Conservation (phyloP, 1,284 basidiomycete species). For the Apiotrichum veenhuisii region DNA sequence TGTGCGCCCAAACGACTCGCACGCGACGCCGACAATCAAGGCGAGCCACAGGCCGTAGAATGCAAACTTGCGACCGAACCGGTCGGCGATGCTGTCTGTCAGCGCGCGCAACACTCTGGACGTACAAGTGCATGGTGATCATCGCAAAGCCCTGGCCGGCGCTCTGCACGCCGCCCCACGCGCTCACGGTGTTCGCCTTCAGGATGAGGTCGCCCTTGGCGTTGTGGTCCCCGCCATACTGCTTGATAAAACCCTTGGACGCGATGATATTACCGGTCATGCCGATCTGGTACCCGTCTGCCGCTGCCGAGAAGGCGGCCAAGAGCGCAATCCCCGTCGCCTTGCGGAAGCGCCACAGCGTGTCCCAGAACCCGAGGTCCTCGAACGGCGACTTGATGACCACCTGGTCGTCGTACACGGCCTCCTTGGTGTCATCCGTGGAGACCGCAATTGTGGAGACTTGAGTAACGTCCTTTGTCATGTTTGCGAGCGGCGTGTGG, state of each 20-base stretch:
- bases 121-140: constrained; percentile 23
- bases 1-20: constrained; percentile 22
- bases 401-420: constrained; percentile 16
- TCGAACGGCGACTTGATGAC: constrained; percentile 37
- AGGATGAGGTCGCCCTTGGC: constrained; percentile 17
- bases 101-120: not conserved
- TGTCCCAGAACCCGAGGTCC: constrained; percentile 26
- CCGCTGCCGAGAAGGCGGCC: constrained; percentile 28
- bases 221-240: constrained; percentile 19
- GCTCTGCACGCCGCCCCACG: constrained; percentile 22
- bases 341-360: constrained; percentile 25
- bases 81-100: constrained; percentile 14
- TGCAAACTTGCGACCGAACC: constrained; percentile 27
- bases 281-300: constrained; percentile 10
- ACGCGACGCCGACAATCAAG: constrained; percentile 20
- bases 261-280: constrained; percentile 32
- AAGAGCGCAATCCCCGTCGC: constrained; percentile 27
- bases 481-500: too few species aligned
- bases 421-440: not conserved
- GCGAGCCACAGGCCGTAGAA: constrained; percentile 31
- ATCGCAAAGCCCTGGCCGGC: constrained; percentile 24
- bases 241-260: constrained; percentile 26
- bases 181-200: constrained; percentile 16
- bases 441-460: not conserved
- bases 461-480: not conserved